A percentile compares a stretch with the other conserved stretches of the same genome.
phyloP scores from a whole-genome alignment of 305 asterid species.

The Solanum hybrid region DNA sequence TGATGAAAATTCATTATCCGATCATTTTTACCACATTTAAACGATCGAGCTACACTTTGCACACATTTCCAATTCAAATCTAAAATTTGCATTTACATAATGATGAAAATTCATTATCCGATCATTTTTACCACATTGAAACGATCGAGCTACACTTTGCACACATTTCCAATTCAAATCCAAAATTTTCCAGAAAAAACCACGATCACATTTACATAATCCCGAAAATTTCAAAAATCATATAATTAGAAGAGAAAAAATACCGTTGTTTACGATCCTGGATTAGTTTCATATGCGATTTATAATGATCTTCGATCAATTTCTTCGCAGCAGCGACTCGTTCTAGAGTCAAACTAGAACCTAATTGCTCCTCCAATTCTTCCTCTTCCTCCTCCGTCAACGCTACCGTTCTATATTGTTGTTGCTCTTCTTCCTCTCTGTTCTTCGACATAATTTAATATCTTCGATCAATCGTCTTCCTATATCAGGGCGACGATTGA shows the following conservation, averaged over 20 bases:
- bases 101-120: neutral
- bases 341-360: slow-evolving; percentile 55
- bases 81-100: neutral
- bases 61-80: neutral
- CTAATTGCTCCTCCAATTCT: slow-evolving; percentile 29
- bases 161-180: neutral
- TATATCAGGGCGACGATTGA: neutral
- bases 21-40: too few relatives aligned
- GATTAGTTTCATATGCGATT: slow-evolving; percentile 49
- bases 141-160: neutral
- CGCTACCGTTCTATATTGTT: neutral
- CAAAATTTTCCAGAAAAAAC: neutral
- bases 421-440: slow-evolving; percentile 23
- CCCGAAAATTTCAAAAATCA: neutral
- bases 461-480: slow-evolving; percentile 1
- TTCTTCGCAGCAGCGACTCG: slow-evolving; percentile 81
- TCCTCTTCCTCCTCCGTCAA: slow-evolving; percentile 28
- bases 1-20: too few relatives aligned
- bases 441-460: slow-evolving; percentile 4
- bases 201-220: neutral
- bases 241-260: neutral
- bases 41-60: neutral
- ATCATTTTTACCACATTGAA: neutral
- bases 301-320: slow-evolving; percentile 72
- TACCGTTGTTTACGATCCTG: slow-evolving; percentile 57